A percentile compares a stretch with the other conserved stretches of the same genome.
These are phyloP conservation scores for Hymenoscyphus linearis DNA, from an alignment of 2,329 filamentous ascomycete species.

Conservation along the genomic window DNA sequence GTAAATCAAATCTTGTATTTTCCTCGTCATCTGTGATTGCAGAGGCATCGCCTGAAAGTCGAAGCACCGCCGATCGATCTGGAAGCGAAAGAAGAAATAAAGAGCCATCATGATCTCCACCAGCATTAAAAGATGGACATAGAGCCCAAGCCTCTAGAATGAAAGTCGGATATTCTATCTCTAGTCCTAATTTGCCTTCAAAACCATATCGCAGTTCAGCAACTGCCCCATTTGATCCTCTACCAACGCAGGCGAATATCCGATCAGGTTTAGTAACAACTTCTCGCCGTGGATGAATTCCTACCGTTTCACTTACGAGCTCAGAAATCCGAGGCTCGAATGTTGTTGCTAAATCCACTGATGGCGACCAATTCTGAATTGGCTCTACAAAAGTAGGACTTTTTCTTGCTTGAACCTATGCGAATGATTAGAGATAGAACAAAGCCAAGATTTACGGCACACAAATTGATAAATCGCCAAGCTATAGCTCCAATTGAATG, in stretches of 20 bases:
- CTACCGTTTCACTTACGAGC: conserved; percentile 4
- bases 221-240: conserved; percentile 56
- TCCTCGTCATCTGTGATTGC: conserved; percentile 40
- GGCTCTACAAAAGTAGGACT: conserved; percentile 49
- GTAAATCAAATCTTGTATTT: conserved; percentile 44
- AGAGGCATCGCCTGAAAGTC: conserved; percentile 44
- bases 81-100: conserved; percentile 28
- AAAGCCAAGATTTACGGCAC: not conserved
- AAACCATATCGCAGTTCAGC: conserved; percentile 66
- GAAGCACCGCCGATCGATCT: conserved; percentile 33
- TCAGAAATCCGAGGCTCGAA: conserved; percentile 29
- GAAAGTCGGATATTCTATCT: conserved; percentile 45
- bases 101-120: conserved; percentile 15
- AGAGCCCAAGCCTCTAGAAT: conserved; percentile 52
- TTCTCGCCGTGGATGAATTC: conserved; percentile 8
- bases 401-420: conserved; percentile 49
- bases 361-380: conserved; percentile 57
- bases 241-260: conserved; percentile 63
- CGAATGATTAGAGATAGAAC: not conserved
- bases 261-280: conserved; percentile 41
- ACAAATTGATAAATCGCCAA: not conserved
- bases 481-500: not conserved
- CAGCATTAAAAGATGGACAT: conserved; percentile 12
- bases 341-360: conserved; percentile 39
- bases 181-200: conserved; percentile 59